Base-by-base conservation (phyloP, 1,284 basidiomycete species). In the Violaceomyces palustris region DNA sequence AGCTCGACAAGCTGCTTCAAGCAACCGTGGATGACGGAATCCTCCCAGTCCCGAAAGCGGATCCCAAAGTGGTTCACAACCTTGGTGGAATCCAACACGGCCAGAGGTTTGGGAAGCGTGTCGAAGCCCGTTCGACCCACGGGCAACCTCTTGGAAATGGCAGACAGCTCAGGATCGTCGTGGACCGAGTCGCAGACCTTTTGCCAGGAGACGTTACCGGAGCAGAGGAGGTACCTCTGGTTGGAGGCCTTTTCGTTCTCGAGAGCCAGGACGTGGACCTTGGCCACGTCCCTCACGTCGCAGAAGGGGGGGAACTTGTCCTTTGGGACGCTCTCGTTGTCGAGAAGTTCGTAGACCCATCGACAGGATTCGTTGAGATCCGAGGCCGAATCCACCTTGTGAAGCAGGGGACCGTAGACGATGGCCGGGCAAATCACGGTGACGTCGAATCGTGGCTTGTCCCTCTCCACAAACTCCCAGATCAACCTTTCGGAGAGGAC, bases 401-500 rank as follows among this genome's bases (percentile, higher is more conserved):
- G 56, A 26, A 59, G 53, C 39, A 59, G 52, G 17, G 62, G 64
- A 3, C 64, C 64, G 37, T 65, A 65, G 35, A 67, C 52, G 21
- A 51, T 44, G 4, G 61, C 60, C 3, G 63, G 63, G 32, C 61
- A 53, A 42, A 65, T 49, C 11, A 51, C 57, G 3, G 47, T 39
- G 12, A 60, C 50, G 35, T 65, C 64, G 17, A 59, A 59, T 0
- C 28, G 11, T 9, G 56, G 56, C 18, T 71, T 64, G 41, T 71
- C 51, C 25, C 65, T 38, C n/a, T 68, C 50, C 12, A 74, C 42
- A 37, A 67, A 73, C 4, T 64, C 36, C 74, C 74, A 75, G 0
- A 72, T 69, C 4, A 69, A 61, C 12, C 58, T 60, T 37, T 75
- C 74, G 2, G 73, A 71, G 6, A 74, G 48, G 1, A 67, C 69